A percentile compares a stretch with the other conserved stretches of the same genome.
phyloP scores from a whole-genome alignment of 345 rosid genomes.

The Clausena lansium region DNA sequence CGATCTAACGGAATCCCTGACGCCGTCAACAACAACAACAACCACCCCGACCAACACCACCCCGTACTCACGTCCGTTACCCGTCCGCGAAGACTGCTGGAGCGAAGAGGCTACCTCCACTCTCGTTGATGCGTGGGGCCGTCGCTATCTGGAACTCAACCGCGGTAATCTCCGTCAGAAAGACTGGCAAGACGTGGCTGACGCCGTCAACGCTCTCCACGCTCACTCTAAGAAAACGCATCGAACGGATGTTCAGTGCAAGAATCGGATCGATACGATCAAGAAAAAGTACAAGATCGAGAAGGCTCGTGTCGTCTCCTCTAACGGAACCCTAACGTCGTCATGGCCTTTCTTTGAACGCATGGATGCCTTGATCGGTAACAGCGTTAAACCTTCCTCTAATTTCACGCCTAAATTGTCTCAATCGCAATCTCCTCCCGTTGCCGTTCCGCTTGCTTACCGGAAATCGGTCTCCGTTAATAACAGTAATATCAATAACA shows the following conservation, averaged over 20 bases:
- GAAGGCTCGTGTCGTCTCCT: constrained; percentile 68
- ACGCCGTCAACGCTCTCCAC: constrained; percentile 87
- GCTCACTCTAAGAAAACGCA: constrained; percentile 80
- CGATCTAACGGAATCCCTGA: constrained; percentile 39
- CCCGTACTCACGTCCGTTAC: constrained; percentile 46
- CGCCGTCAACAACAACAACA: constrained; percentile 18
- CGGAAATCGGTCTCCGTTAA: constrained; percentile 3
- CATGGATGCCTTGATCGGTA: constrained; percentile 74
- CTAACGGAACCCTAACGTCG: constrained; percentile 50
- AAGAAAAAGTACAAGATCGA: constrained; percentile 97
- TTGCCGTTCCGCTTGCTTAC: constrained; percentile 17
- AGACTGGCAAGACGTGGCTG: constrained; percentile 98
- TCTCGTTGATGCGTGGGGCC: constrained; percentile 92
- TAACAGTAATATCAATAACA: neutral
- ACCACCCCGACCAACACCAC: constrained; percentile 29
- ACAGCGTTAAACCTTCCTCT: constrained; percentile 47
- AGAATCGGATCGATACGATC: constrained; percentile 95
- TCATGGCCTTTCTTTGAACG: constrained; percentile 86
- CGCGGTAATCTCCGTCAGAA: constrained; percentile 97
- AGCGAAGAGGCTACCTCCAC: constrained; percentile 96
- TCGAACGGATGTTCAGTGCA: constrained; percentile 97
- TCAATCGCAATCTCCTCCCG: constrained; percentile 21
- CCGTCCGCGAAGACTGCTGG: constrained; percentile 98
- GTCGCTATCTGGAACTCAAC: constrained; percentile 79
- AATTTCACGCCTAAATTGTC: constrained; percentile 26